phyloP scores from a whole-genome alignment of 2,329 filamentous ascomycete genomes.

The Ophiostoma novo-ulmi region DNA sequence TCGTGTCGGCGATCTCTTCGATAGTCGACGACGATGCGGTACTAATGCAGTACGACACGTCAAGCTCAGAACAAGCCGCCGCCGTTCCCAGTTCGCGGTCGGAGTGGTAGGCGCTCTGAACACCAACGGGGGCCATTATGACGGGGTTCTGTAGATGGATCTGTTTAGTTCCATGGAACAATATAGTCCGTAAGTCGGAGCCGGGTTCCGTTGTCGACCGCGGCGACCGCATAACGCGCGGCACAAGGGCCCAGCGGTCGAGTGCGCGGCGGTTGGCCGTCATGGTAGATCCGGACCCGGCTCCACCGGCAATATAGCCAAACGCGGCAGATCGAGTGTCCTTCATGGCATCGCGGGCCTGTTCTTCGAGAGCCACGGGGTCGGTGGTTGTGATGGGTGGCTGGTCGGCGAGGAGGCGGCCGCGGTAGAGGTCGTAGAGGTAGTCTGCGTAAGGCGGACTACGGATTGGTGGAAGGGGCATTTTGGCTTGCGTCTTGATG shows the following conservation, averaged over 20 bases:
- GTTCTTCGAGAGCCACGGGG: conserved; percentile 50
- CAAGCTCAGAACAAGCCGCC: conserved; percentile 53
- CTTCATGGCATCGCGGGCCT: conserved; percentile 47
- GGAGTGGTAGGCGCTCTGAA: conserved; percentile 61
- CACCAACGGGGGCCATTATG: conserved; percentile 63
- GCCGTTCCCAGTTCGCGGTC: conserved; percentile 62
- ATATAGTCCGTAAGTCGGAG: neutral
- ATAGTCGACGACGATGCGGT: conserved; percentile 60
- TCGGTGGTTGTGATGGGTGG: conserved; percentile 54
- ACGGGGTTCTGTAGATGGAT: conserved; percentile 43
- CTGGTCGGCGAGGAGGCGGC: conserved; percentile 46
- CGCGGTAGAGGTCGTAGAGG: conserved; percentile 43
- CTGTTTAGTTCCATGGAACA: neutral
- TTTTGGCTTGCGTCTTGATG: neutral
- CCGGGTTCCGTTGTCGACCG: neutral
- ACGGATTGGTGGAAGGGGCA: conserved; percentile 20
- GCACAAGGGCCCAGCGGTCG: conserved; percentile 47
- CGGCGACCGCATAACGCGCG: conserved; percentile 45
- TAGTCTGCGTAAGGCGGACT: conserved; percentile 30
- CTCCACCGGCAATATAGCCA: conserved; percentile 59
- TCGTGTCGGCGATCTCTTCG: conserved; percentile 58
- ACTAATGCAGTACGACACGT: conserved; percentile 62
- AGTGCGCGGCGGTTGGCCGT: conserved; percentile 56
- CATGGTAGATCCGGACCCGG: conserved; percentile 57
- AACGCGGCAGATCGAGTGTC: conserved; percentile 36